Conservation (phyloP, 257 asterid species). For the Solanum habrochaites region DNA sequence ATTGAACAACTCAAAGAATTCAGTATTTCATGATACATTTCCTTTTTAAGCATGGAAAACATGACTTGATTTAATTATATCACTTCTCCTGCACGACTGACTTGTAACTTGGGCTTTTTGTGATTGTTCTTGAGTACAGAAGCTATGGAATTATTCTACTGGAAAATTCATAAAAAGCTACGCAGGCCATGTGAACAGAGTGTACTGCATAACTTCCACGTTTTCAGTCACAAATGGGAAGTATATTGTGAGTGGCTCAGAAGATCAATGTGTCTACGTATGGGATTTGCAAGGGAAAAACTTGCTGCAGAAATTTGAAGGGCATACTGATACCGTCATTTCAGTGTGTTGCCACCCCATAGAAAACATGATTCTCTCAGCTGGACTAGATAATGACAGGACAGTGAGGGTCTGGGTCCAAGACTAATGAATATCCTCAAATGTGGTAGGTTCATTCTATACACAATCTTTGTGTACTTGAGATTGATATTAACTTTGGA, state of each 20-base stretch:
- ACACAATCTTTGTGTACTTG: not conserved
- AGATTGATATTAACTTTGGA: not conserved
- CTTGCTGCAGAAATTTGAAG: conserved; percentile 73
- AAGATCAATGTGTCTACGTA: conserved; percentile 61
- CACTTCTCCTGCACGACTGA: not conserved
- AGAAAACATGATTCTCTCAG: conserved; percentile 69
- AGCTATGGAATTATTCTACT: conserved; percentile 64
- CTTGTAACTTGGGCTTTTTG: not conserved
- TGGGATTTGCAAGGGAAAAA: conserved; percentile 80
- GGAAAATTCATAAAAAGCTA: conserved; percentile 58
- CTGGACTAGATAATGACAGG: conserved; percentile 69
- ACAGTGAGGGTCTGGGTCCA: conserved; percentile 82
- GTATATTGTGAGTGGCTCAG: conserved; percentile 81
- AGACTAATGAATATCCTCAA: conserved; percentile 13
- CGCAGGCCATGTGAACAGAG: conserved; percentile 55
- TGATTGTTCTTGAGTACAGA: conserved; percentile 30
- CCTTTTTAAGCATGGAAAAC: not conserved
- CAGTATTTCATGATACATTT: not conserved
- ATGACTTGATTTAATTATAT: not conserved
- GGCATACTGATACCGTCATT: conserved; percentile 69
- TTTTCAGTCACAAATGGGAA: conserved; percentile 69
- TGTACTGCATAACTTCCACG: conserved; percentile 55
- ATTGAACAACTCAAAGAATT: not conserved
- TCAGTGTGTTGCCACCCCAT: conserved; percentile 64
- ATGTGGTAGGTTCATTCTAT: conserved; percentile 10